Conservation (phyloP, 2,329 filamentous ascomycete species). For the Apiospora saccharicola region DNA sequence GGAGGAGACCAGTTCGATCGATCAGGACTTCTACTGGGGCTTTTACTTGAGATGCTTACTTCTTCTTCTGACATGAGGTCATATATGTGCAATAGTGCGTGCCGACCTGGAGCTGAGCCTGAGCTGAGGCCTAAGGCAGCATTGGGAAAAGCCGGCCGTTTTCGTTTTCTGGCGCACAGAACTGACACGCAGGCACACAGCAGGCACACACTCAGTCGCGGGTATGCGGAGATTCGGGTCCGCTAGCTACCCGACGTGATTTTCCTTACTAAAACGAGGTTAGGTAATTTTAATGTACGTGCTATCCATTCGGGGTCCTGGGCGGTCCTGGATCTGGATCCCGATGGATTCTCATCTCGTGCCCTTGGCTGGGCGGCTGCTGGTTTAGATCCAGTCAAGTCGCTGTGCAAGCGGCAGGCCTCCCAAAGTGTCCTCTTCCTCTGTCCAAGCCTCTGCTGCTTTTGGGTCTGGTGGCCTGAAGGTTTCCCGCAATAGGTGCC, state of each 20-base stretch:
- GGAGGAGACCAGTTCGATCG: neutral
- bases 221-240: conserved; percentile 18
- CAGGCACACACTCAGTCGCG: neutral
- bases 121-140: neutral
- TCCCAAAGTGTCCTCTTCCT: neutral
- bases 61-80: neutral
- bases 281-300: conserved; percentile 18
- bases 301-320: conserved; percentile 6
- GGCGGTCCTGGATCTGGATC: conserved; percentile 10
- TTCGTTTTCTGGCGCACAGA: neutral
- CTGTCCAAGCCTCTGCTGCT: too few relatives aligned
- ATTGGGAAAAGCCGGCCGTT: neutral
- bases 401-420: neutral
- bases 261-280: conserved; percentile 9
- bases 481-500: neutral
- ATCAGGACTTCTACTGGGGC: neutral
- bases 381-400: too few relatives aligned
- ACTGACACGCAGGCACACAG: neutral
- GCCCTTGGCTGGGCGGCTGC: too few relatives aligned
- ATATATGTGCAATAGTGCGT: neutral
- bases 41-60: neutral
- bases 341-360: conserved; percentile 12
- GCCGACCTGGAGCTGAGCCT: neutral
- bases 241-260: conserved; percentile 16
- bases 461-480: too few relatives aligned